phyloP scores from a whole-genome alignment of 169 alveolate genomes.

The Sarcocystis neurona region DNA sequence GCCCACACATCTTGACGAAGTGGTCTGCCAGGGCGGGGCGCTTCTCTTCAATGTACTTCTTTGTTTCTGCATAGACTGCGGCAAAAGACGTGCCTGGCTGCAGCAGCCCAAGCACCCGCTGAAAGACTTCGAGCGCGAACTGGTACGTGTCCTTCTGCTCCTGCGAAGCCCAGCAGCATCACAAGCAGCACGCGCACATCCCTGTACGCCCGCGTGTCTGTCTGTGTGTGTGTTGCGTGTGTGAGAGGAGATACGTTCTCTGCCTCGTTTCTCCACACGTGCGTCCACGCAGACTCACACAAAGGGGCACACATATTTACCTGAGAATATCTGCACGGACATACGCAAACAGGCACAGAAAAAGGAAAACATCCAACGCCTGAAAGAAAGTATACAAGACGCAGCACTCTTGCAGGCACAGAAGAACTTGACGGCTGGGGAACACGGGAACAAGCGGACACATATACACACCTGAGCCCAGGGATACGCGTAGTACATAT shows the following conservation, averaged over 20 bases:
- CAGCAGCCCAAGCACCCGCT: constrained; percentile 47
- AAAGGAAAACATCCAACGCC: neutral
- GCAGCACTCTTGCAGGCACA: too few species aligned
- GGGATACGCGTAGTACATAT: too few species aligned
- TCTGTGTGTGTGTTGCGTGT: neutral
- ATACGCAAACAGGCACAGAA: neutral
- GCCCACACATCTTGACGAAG: constrained; percentile 82
- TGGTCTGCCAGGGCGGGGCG: constrained; percentile 67
- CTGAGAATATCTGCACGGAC: neutral
- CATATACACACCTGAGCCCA: too few species aligned
- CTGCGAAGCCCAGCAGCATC: too few species aligned
- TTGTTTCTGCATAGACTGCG: constrained; percentile 58
- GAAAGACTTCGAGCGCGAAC: constrained; percentile 60
- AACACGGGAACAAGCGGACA: too few species aligned
- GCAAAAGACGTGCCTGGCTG: constrained; percentile 61
- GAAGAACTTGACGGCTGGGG: too few species aligned
- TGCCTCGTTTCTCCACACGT: too few species aligned
- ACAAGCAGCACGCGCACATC: neutral
- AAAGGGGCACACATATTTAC: neutral
- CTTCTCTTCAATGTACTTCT: constrained; percentile 46
- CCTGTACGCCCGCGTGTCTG: neutral
- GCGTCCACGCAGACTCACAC: neutral
- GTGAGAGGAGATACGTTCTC: too few species aligned
- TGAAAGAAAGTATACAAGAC: neutral
- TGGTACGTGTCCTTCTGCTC: constrained; percentile 68